Conservation (phyloP, 108 stramenopile species). For the Aurantiochytrium sp. region DNA sequence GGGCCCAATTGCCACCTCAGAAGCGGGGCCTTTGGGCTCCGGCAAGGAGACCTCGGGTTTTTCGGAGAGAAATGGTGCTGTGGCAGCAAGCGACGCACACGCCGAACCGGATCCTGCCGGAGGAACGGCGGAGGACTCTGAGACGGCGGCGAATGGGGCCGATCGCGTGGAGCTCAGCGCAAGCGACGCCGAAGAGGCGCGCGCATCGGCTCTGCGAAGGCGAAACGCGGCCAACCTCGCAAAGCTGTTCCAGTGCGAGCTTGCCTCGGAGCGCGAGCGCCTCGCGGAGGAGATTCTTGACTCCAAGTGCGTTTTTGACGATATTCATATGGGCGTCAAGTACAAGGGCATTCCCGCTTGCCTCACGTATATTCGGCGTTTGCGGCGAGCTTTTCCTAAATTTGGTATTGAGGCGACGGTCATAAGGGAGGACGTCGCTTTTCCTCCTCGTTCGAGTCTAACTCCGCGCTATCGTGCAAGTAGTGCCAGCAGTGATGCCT, state of each 20-base stretch:
- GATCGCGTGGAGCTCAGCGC: neutral
- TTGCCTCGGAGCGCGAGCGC: neutral
- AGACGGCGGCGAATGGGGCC: no score
- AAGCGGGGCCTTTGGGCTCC: no score
- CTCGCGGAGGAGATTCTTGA: slow-evolving; percentile 6
- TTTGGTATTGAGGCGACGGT: neutral
- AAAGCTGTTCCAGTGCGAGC: neutral
- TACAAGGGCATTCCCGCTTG: slow-evolving; percentile 12
- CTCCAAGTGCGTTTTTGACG: slow-evolving; percentile 10
- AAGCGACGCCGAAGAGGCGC: neutral
- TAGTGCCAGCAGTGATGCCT: neutral
- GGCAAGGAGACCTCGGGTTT: no score
- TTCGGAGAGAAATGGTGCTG: no score
- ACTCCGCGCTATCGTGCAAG: neutral
- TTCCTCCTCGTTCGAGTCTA: neutral
- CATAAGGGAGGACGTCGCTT: neutral
- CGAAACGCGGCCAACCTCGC: neutral
- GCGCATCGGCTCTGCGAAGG: neutral
- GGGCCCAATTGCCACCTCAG: no score
- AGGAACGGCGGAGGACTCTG: no score
- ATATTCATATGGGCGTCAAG: slow-evolving; percentile 13
- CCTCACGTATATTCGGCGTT: neutral
- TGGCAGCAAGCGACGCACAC: no score
- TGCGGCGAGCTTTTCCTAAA: neutral
- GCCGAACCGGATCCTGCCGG: no score